Base-by-base conservation (phyloP, 306 rosid genomes). In the Phaseolus lunatus region DNA sequence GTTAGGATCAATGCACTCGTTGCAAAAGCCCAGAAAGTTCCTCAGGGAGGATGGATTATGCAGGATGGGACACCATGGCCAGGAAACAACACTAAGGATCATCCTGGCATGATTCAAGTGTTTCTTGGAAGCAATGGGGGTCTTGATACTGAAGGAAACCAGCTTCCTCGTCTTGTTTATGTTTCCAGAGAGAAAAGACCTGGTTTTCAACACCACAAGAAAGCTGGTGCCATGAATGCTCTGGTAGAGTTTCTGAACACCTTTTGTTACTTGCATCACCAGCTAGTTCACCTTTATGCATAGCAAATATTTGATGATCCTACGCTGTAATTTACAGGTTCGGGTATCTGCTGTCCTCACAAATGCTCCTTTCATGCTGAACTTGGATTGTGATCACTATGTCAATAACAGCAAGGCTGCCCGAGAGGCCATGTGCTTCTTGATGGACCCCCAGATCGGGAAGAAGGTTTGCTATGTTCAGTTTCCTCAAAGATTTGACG, bases 51-150 rank as follows among this genome's bases (percentile, higher is more conserved):
- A 74, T 92, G 97, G 97, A 92, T 92, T 35, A 92, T 92, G 97
- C 96, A 92, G 81, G 97, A 92, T 78, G 97, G 97, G 81, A 92
- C 96, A 67, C 97, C 97, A 37, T 92, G 97, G 97, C 97, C 97
- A 1, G 97, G 97, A 44, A 92, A 92, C 88, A 92, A 92, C 72
- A 92, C 97, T 2, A 92, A 81, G 87, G 97, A 92, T 83, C 97
- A 92, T 65, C 97, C 96, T 19, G 97, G 97, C 33, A 92, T 92
- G 97, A 90, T 92, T 76, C 97, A 92, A 81, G 97, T 92, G 35
- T 92, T 92, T 84, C 94, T 92, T 19, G 97, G 97, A 50, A 91
- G 88, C 73, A 92, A 87, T 68, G 97, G 97, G 70, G 96, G 97
- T 14, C 87, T 80, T 74, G 96, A 92, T 80, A 79, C 92, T 3